Conservation (phyloP, 2,329 filamentous ascomycete species). For the Hypoxylon sp. region DNA sequence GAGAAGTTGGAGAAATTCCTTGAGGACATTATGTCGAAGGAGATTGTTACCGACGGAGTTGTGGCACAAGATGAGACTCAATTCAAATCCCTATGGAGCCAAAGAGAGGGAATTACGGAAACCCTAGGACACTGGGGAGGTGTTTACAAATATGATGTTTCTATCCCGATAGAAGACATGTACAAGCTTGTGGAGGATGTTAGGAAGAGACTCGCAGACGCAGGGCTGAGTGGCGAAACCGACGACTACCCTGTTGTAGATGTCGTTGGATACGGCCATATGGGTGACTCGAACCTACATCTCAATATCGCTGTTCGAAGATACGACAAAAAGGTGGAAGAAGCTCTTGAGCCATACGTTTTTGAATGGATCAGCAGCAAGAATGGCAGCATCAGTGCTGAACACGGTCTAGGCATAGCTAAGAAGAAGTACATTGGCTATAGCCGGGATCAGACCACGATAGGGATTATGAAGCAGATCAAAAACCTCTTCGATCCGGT, state of each 20-base stretch:
- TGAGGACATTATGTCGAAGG: constrained; percentile 90
- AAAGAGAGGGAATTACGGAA: constrained; percentile 94
- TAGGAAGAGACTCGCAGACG: constrained; percentile 77
- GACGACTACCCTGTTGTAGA: constrained; percentile 84
- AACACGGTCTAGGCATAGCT: constrained; percentile 92
- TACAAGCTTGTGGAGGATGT: constrained; percentile 92
- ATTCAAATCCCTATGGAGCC: constrained; percentile 86
- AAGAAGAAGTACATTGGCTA: constrained; percentile 98
- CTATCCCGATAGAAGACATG: constrained; percentile 88
- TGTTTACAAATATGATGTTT: constrained; percentile 98
- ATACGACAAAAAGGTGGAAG: constrained; percentile 90
- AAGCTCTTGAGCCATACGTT: constrained; percentile 91
- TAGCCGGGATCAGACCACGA: constrained; percentile 88
- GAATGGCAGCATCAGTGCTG: constrained; percentile 94
- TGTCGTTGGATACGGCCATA: constrained; percentile 97
- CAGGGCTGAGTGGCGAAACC: constrained; percentile 82
- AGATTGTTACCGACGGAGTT: constrained; percentile 90
- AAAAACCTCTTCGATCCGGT: constrained; percentile 96
- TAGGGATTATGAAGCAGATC: constrained; percentile 93
- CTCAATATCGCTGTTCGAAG: constrained; percentile 87
- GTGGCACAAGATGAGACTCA: constrained; percentile 96
- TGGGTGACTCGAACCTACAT: constrained; percentile 97
- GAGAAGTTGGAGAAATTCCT: constrained; percentile 93
- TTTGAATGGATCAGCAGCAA: constrained; percentile 96
- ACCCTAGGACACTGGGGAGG: constrained; percentile 90